Evolutionary conservation across 2,329 filamentous ascomycete genomes (phyloP).

Genomic region (Hymenoscyphus albidus): DNA sequence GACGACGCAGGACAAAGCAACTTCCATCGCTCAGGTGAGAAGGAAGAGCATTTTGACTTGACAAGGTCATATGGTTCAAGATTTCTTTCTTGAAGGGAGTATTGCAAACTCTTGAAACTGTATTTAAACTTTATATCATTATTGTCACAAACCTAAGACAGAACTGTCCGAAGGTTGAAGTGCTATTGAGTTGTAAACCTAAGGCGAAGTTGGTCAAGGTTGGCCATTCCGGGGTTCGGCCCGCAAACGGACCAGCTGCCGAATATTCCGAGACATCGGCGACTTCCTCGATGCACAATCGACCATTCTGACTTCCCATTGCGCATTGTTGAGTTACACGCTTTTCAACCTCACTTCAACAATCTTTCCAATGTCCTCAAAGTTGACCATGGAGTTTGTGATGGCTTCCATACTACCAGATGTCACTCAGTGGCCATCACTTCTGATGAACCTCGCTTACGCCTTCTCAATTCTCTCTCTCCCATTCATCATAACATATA

Average conservation of each 20-base stretch:
- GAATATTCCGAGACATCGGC: neutral
- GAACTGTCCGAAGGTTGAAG: neutral
- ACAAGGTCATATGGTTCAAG: neutral
- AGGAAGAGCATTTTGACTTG: neutral
- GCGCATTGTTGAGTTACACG: neutral
- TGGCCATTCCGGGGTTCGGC: neutral
- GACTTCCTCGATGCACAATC: neutral
- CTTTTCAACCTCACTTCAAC: neutral
- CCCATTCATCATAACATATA: neutral
- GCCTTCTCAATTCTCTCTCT: neutral
- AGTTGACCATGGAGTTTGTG: neutral
- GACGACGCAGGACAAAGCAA: no score
- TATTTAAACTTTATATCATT: neutral
- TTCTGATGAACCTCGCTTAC: neutral
- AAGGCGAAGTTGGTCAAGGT: neutral
- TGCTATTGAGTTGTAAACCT: no score
- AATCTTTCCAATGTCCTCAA: neutral
- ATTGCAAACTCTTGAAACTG: no score
- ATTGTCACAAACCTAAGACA: neutral
- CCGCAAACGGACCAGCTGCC: neutral
- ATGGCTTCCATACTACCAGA: neutral
- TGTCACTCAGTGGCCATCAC: neutral
- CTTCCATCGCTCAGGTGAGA: neutral
- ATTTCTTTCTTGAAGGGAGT: neutral
- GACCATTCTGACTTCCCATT: neutral